phyloP scores from a whole-genome alignment of 108 stramenopile species.

The Cyclotella atomus region DNA sequence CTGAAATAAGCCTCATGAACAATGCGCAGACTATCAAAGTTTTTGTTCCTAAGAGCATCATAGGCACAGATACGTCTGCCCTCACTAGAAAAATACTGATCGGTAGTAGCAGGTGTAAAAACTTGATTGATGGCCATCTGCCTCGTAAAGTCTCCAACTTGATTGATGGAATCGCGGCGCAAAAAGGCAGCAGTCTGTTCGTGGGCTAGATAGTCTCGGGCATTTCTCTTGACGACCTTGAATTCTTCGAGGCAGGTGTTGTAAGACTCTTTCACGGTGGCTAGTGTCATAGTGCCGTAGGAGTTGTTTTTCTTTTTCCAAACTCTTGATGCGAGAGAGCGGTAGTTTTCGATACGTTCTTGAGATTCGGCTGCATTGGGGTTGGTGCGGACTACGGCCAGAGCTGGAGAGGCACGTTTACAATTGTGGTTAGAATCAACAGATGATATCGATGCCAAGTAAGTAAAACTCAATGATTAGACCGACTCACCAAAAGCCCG shows the following conservation, averaged over 20 bases:
- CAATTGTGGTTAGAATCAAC: too few species aligned
- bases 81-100: conserved; percentile 8
- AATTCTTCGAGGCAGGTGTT: conserved; percentile 36
- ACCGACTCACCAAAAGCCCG: conserved; percentile 24
- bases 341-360: conserved; percentile 25
- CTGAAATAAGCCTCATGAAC: conserved; percentile 45
- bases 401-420: too few species aligned
- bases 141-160: conserved; percentile 25
- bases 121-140: conserved; percentile 40
- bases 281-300: conserved; percentile 15
- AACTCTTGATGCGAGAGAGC: conserved; percentile 31
- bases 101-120: conserved; percentile 27
- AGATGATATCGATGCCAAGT: too few species aligned
- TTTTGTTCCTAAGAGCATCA: conserved; percentile 19
- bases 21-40: conserved; percentile 23
- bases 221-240: conserved; percentile 42
- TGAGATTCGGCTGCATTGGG: conserved; percentile 7
- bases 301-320: conserved; percentile 24
- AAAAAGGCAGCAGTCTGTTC: conserved; percentile 25
- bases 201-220: conserved; percentile 31
- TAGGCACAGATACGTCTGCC: conserved; percentile 17
- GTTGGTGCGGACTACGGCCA: conserved; percentile 29
- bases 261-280: conserved; percentile 21
- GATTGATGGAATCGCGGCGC: conserved; percentile 22
- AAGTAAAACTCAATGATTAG: too few species aligned